Evolutionary conservation across 768 basidiomycete species (phyloP).

Genomic region (Kondoa malvinella): DNA sequence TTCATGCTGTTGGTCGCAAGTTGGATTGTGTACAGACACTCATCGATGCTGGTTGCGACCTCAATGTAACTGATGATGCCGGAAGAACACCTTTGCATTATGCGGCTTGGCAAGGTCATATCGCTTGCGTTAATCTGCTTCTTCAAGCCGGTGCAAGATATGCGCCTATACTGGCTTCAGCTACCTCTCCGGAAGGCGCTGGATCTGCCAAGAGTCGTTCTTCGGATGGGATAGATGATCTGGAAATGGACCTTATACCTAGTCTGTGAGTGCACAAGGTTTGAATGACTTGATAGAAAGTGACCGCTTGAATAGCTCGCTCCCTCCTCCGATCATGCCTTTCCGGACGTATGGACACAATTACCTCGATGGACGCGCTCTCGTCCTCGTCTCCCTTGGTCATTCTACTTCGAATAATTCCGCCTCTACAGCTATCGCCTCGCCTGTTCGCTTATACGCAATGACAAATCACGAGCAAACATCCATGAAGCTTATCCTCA

Average conservation of each 20-base stretch:
- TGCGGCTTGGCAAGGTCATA: slow-evolving; percentile 89
- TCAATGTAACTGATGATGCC: slow-evolving; percentile 64
- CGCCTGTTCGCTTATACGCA: slow-evolving; percentile 25
- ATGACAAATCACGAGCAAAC: slow-evolving; percentile 29
- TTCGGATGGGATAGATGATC: slow-evolving; percentile 25
- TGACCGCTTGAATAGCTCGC: slow-evolving; percentile 33
- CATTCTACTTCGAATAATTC: slow-evolving; percentile 37
- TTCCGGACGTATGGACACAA: slow-evolving; percentile 95
- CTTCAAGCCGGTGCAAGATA: slow-evolving; percentile 33
- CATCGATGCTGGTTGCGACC: slow-evolving; percentile 58
- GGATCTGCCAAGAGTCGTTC: not conserved
- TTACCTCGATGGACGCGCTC: slow-evolving; percentile 66
- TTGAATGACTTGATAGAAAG: not conserved
- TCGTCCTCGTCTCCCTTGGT: slow-evolving; percentile 75
- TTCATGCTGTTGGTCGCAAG: slow-evolving; percentile 80
- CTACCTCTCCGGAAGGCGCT: not conserved
- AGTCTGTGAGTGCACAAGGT: slow-evolving; percentile 37
- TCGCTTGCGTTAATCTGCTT: slow-evolving; percentile 48
- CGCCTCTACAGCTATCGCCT: slow-evolving; percentile 29
- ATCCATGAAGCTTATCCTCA: slow-evolving; percentile 87
- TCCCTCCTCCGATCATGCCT: slow-evolving; percentile 96
- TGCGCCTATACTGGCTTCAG: too few species aligned
- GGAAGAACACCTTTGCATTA: slow-evolving; percentile 76
- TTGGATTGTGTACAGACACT: slow-evolving; percentile 56
- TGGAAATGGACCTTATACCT: slow-evolving; percentile 65